phyloP scores from a whole-genome alignment of 129 eudicot genomes.

The Artemisia argyi region DNA sequence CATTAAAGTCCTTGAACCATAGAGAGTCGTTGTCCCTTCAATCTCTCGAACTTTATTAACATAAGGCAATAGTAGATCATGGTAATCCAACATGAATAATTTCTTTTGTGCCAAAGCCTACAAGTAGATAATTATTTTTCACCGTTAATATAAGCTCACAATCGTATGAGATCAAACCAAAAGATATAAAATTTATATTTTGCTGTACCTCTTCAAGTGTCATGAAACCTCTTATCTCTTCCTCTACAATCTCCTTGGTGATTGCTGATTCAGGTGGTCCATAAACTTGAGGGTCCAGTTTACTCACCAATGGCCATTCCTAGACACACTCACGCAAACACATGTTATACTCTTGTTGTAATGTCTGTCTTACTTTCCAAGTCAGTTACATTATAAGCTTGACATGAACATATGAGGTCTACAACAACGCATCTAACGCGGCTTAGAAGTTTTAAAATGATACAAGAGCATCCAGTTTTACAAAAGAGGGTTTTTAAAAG shows the following conservation, averaged over 20 bases:
- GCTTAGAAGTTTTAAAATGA: background rate
- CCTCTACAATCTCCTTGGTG: slow-evolving; percentile 61
- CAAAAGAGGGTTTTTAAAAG: background rate
- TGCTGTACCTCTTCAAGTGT: slow-evolving; percentile 52
- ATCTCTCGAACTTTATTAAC: slow-evolving; percentile 58
- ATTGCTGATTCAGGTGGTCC: slow-evolving; percentile 79
- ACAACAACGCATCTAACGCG: too few species aligned
- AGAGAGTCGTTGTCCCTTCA: slow-evolving; percentile 44
- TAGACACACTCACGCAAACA: slow-evolving; percentile 8
- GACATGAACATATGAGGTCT: too few species aligned
- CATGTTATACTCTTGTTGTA: too few species aligned
- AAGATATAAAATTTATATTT: background rate
- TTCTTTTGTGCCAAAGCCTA: slow-evolving; percentile 73
- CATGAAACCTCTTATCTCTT: slow-evolving; percentile 54
- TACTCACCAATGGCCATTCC: slow-evolving; percentile 89
- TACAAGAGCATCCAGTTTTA: background rate
- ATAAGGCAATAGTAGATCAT: slow-evolving; percentile 65
- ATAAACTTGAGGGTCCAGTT: slow-evolving; percentile 54
- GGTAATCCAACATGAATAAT: slow-evolving; percentile 68
- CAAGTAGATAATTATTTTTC: slow-evolving; percentile 4
- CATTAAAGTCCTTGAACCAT: slow-evolving; percentile 84
- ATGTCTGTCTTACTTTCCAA: too few species aligned
- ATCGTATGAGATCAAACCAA: background rate
- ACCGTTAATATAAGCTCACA: background rate
- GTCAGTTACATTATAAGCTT: too few species aligned